Base-by-base conservation (phyloP, 257 asterid genomes). In the Plantago major region DNA sequence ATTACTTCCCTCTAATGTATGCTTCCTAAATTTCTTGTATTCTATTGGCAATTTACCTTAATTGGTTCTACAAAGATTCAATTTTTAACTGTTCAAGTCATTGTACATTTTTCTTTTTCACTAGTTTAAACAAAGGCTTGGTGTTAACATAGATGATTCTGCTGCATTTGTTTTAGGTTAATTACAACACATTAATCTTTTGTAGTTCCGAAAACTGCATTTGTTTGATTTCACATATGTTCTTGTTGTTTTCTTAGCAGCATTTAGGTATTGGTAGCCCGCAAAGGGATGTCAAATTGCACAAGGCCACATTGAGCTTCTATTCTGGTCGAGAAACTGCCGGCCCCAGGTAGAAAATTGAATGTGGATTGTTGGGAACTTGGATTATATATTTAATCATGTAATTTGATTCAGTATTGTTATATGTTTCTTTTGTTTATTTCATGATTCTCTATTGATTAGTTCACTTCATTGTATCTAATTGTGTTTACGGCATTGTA, bases 301-400 rank as follows among this genome's bases (percentile, higher is more conserved):
- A 30, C 9, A 44, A 69, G 16, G 71, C 48, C 19, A 54, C 50
- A 46, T 52, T 53, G 60, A 74, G 42, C 52, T 11, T 10, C 59
- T 47, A 17, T 58, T 16, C 67, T 12, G 47, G 54, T 49, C 47
- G 47, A 14, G 65, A 62, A 56, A 16, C 46, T 44, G 49, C 57
- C 9, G 46, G 66, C 49, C 45, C 68, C n/a, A 79, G 85, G 85
- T 79, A 54, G 40, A 58, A 57, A 61, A 6, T 47, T 58, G 28
- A 10, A 43, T 61, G 50, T 50, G 22, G 6, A 19, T 53, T 53
- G 18, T 53, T 33, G 40, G 40, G 40, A 33, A 33, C 40, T 72
- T 33, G 54, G 56, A 50, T 28, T 16, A 18, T 19, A 10, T 40
- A 26, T 7, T 42, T 37, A 57, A 12, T 38, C 19, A n/a, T 8